A percentile compares a stretch with the other conserved stretches of the same genome.
Conservation (phyloP, 257 asterid genomes). For the Solanum tarijense region DNA sequence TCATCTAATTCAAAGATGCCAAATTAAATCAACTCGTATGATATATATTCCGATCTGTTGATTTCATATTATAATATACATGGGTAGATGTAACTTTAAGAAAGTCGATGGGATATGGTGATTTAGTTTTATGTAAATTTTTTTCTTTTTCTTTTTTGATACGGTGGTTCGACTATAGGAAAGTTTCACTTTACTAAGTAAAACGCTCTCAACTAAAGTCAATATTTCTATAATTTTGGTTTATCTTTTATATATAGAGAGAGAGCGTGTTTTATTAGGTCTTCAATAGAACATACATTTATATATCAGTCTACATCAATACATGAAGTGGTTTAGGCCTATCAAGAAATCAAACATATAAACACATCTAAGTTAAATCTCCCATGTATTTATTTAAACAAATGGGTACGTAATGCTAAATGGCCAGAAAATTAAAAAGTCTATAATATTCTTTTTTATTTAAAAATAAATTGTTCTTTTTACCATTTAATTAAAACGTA, state of each 20-base stretch:
- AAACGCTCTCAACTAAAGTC: not conserved
- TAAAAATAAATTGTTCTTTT: too few species aligned
- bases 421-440: too few species aligned
- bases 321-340: not conserved
- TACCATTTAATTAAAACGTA: too few species aligned
- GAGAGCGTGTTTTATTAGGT: too few species aligned
- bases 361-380: not conserved
- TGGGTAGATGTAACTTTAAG: not conserved
- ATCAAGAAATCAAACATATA: not conserved
- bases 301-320: not conserved
- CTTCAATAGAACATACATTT: too few species aligned
- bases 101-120: not conserved
- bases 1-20: not conserved
- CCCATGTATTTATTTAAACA: not conserved
- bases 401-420: too few species aligned
- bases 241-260: too few species aligned
- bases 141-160: not conserved
- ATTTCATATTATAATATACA: not conserved
- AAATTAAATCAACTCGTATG: not conserved
- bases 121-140: not conserved
- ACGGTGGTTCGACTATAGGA: not conserved
- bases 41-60: not conserved
- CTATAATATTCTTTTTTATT: too few species aligned
- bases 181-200: not conserved
- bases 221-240: not conserved